phyloP scores from a whole-genome alignment of 306 rosid genomes.

The Acacia melanoxylon region DNA sequence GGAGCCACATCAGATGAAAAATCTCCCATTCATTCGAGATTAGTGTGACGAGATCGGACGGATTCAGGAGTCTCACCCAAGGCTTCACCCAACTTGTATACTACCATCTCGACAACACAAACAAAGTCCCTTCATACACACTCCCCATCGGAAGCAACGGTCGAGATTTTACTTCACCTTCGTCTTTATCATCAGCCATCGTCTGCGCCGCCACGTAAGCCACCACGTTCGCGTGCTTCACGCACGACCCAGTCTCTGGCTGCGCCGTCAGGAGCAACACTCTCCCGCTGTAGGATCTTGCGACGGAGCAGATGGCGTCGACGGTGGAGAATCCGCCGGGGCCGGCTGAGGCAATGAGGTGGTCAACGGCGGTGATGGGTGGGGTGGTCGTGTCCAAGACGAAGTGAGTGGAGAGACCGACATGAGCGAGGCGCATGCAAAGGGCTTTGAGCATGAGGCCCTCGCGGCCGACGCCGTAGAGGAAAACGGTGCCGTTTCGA shows the following conservation, averaged over 20 bases:
- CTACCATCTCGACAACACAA: slow-evolving; percentile 91
- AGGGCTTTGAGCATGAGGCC: slow-evolving; percentile 87
- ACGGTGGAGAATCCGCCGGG: slow-evolving; percentile 93
- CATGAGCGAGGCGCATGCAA: slow-evolving; percentile 82
- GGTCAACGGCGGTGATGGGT: slow-evolving; percentile 60
- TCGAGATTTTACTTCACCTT: slow-evolving; percentile 37
- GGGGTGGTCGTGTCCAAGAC: slow-evolving; percentile 91
- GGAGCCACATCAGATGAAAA: not conserved
- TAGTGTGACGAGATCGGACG: slow-evolving; percentile 88
- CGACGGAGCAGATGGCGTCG: slow-evolving; percentile 70
- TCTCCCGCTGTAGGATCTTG: slow-evolving; percentile 60
- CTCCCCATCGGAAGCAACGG: slow-evolving; percentile 95
- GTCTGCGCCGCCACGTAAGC: slow-evolving; percentile 90
- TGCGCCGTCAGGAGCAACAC: slow-evolving; percentile 85
- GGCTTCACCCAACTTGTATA: slow-evolving; percentile 58
- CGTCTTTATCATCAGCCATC: slow-evolving; percentile 74
- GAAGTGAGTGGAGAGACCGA: slow-evolving; percentile 72
- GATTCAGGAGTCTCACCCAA: slow-evolving; percentile 67
- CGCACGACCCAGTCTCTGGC: slow-evolving; percentile 76
- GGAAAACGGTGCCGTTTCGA: slow-evolving; percentile 56
- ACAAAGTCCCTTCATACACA: slow-evolving; percentile 84
- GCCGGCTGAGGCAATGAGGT: slow-evolving; percentile 83
- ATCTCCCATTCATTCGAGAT: slow-evolving; percentile 50
- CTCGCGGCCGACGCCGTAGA: slow-evolving; percentile 89
- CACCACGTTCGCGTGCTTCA: slow-evolving; percentile 57